Evolutionary conservation across 352 stramenopile species (phyloP).

Genomic region (Peronospora belbahrii): DNA sequence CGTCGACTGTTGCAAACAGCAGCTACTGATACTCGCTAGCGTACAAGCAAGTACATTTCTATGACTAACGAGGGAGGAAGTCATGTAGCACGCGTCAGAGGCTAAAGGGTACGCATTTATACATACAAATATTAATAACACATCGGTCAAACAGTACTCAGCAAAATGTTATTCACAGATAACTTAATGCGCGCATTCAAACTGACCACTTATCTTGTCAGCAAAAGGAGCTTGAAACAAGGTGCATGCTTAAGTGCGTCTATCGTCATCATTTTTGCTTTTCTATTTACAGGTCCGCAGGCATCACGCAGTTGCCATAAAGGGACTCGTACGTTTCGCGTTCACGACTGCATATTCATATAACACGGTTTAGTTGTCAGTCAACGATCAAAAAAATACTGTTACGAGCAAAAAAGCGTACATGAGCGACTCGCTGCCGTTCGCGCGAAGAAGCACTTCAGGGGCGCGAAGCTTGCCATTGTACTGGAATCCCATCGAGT

Average conservation of each 20-base stretch:
- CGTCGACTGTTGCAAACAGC: too few species aligned
- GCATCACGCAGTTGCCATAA: constrained; percentile 74
- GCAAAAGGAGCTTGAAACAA: constrained; percentile 4
- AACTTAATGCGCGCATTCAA: constrained; percentile 9
- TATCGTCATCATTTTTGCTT: constrained; percentile 6
- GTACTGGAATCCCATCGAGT: constrained; percentile 91
- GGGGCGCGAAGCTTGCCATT: constrained; percentile 86
- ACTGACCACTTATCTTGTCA: constrained; percentile 5
- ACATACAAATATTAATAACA: too few species aligned
- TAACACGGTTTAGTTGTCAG: neutral
- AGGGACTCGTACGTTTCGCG: constrained; percentile 68
- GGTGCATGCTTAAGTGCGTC: constrained; percentile 4
- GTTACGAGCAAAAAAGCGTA: constrained; percentile 19
- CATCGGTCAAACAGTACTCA: constrained; percentile 4
- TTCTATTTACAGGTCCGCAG: constrained; percentile 33
- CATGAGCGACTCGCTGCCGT: constrained; percentile 62
- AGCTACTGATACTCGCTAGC: too few species aligned
- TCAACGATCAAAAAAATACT: neutral
- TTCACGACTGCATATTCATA: constrained; percentile 37
- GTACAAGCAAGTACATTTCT: too few species aligned
- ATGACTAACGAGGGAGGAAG: too few species aligned
- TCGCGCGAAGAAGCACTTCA: constrained; percentile 67
- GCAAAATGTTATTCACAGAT: constrained; percentile 1
- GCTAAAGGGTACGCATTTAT: constrained; percentile 10
- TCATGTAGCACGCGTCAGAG: too few species aligned